A percentile compares a stretch with the other conserved stretches of the same genome.
Conservation (phyloP, 768 basidiomycete species). For the Xerocomellus chrysenteron region DNA sequence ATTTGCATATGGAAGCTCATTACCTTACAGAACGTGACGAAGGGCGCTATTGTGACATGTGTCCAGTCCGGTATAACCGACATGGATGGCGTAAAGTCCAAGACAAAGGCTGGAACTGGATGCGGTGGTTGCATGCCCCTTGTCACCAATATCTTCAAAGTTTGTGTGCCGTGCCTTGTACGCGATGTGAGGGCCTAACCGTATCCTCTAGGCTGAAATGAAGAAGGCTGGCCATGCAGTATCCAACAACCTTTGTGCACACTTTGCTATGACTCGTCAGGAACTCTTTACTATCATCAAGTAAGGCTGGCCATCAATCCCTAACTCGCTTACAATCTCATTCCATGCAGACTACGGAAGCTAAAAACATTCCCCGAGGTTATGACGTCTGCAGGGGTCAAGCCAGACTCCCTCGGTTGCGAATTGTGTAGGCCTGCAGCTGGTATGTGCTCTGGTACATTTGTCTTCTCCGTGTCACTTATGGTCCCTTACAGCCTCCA, state of each 20-base stretch:
- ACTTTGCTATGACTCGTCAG: conserved; percentile 61
- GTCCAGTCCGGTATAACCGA: conserved; percentile 49
- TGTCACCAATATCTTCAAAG: conserved; percentile 41
- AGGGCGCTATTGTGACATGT: conserved; percentile 52
- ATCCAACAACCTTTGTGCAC: conserved; percentile 60
- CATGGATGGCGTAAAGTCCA: conserved; percentile 55
- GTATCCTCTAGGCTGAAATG: conserved; percentile 52
- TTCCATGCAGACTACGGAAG: conserved; percentile 47
- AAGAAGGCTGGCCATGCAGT: conserved; percentile 60
- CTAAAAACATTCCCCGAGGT: conserved; percentile 55
- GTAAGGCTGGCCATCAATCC: conserved; percentile 20
- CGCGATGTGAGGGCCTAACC: not conserved
- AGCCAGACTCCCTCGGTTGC: conserved; percentile 56
- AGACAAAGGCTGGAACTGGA: conserved; percentile 70
- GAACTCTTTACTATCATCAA: conserved; percentile 67
- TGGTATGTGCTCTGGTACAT: conserved; percentile 31
- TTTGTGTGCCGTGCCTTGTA: conserved; percentile 2
- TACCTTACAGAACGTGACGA: conserved; percentile 54
- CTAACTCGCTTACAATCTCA: not conserved
- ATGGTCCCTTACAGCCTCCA: conserved; percentile 23
- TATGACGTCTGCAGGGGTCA: conserved; percentile 48
- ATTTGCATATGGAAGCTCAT: not conserved
- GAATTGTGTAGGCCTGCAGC: conserved; percentile 73
- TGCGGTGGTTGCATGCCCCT: conserved; percentile 75
- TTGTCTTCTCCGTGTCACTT: not conserved